Evolutionary conservation across 345 rosid genomes (phyloP), one percentile per base, ranked within the genome.

Genomic region (Euphorbia peplus): DNA sequence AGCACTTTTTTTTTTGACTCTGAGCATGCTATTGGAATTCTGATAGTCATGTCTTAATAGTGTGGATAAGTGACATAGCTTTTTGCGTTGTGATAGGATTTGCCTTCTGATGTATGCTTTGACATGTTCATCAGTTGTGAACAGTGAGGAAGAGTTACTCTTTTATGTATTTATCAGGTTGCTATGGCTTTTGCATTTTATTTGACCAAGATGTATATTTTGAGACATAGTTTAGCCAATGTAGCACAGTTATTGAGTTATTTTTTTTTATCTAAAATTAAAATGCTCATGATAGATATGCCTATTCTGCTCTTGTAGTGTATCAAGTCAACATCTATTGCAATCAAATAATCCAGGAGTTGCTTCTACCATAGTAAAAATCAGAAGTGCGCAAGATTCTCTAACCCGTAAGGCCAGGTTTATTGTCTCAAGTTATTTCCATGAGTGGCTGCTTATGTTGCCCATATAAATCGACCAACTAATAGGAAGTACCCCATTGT

Each of bases 371-470:
- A 39, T 69, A 19, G 70, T 70, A 56, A 76, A 76, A 70, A 66
- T 64, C 58, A 66, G 44, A 69, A 56, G 70, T 54, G 28, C 70
- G 41, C 69, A 64, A 62, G 74, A 42, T 32, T 22, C 64, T 14
- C 66, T 56, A 65, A 53, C 67, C 55, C 65, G 82, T 82, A 76
- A 74, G 84, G 69, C 77, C 41, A 66, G 67, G 42, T 62, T 57
- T 29, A 21, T 50, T 66, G 48, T 41, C 5, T 48, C 54, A 12
- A 69, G 30, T 24, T 2, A 8, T 54, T 54, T 54, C 58, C 11
- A 54, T 13, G 11, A 53, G 11, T 54, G 24, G 14, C 29, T 54
- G 28, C 58, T 54, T 54, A 28, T 14, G 11, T 15, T 21, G 26
- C 32, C 32, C 32, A 55, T 11, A 12, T 55, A 11, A 55, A 12